Conservation (phyloP, 108 stramenopile genomes). For the Conticribra weissflogii region DNA sequence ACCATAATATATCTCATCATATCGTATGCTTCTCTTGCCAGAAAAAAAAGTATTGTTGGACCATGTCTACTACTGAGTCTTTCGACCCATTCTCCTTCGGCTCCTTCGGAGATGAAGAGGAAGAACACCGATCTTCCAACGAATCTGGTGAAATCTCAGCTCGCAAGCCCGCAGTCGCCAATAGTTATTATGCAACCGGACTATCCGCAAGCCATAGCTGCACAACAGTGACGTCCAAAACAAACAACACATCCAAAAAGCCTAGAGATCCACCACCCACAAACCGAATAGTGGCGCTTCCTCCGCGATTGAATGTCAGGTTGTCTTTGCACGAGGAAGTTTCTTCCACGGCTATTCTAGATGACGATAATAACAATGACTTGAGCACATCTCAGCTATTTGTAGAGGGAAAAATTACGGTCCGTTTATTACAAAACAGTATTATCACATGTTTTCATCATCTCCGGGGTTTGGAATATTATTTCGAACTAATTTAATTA, state of each 20-base stretch:
- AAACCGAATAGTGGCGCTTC: constrained; percentile 1
- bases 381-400: constrained; percentile 36
- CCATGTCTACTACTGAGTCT: too few species aligned
- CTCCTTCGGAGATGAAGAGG: too few species aligned
- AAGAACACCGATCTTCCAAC: too few species aligned
- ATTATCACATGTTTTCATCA: background rate
- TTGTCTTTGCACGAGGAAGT: constrained; percentile 71
- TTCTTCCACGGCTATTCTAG: constrained; percentile 43
- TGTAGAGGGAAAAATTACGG: constrained; percentile 63
- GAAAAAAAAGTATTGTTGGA: too few species aligned
- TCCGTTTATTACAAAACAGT: constrained; percentile 20
- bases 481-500: background rate
- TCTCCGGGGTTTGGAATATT: background rate
- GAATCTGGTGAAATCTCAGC: too few species aligned
- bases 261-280: background rate
- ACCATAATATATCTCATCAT: too few species aligned
- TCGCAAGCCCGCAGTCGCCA: background rate
- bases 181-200: background rate
- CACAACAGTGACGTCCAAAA: background rate
- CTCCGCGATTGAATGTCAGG: constrained; percentile 55
- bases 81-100: too few species aligned
- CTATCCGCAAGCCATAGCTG: background rate
- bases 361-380: constrained; percentile 32
- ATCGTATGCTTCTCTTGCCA: too few species aligned
- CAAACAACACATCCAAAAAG: constrained; percentile 5